Conservation (phyloP, 2,329 filamentous ascomycete species). For the Cordyceps javanica region DNA sequence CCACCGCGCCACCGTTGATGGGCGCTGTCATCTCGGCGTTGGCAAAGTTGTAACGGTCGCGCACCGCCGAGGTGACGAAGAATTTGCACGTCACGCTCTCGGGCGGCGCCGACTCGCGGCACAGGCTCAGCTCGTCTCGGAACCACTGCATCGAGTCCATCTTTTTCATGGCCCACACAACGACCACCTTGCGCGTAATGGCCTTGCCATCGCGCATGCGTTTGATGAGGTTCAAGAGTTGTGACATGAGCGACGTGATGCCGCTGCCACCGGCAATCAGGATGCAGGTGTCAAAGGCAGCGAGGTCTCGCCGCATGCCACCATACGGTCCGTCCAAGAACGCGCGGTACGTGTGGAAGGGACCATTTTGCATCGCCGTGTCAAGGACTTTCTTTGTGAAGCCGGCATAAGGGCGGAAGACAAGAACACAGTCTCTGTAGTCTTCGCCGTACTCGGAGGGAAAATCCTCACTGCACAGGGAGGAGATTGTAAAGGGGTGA, state of each 20-base stretch:
- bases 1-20: constrained; percentile 16
- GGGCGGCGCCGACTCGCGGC: constrained; percentile 79
- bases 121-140: constrained; percentile 87
- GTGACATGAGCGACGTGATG: constrained; percentile 87
- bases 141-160: constrained; percentile 98
- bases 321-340: constrained; percentile 94
- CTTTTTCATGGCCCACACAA: constrained; percentile 89
- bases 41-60: constrained; percentile 23
- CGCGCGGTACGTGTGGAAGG: constrained; percentile 85
- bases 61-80: constrained; percentile 71
- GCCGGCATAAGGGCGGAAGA: constrained; percentile 86
- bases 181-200: constrained; percentile 81
- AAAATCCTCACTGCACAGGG: constrained; percentile 87
- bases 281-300: constrained; percentile 89
- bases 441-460: constrained; percentile 84
- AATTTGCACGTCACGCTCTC: constrained; percentile 91
- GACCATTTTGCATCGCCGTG: constrained; percentile 76
- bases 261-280: constrained; percentile 91
- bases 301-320: constrained; percentile 83
- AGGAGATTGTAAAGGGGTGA: constrained; percentile 92
- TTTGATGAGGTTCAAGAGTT: constrained; percentile 90
- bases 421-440: constrained; percentile 81
- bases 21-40: constrained; percentile 41
- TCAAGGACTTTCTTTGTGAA: constrained; percentile 84
- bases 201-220: constrained; percentile 93